Conservation (phyloP, 345 rosid species). For the Brassica rapa region DNA sequence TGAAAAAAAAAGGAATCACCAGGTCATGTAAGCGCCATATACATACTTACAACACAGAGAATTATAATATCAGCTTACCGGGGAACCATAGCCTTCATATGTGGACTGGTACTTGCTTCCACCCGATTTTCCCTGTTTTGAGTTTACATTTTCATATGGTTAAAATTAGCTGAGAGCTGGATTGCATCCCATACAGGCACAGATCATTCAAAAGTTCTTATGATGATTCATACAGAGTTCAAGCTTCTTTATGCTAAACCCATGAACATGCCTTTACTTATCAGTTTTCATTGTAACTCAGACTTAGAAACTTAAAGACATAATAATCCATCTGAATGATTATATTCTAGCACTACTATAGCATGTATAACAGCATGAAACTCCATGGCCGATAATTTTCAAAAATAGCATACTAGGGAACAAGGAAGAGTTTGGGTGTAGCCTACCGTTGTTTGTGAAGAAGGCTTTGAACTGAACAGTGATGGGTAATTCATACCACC, state of each 20-base stretch:
- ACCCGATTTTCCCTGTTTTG: conserved; percentile 58
- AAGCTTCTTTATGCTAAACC: conserved; percentile 20
- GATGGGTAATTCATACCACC: conserved; percentile 99
- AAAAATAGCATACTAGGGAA: conserved; percentile 14
- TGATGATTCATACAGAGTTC: background rate
- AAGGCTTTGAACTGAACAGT: conserved; percentile 84
- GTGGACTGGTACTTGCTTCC: conserved; percentile 61
- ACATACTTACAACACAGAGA: background rate
- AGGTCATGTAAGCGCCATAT: background rate
- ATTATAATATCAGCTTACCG: conserved; percentile 48
- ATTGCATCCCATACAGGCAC: conserved; percentile 6
- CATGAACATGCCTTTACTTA: conserved; percentile 16
- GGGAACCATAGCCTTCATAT: conserved; percentile 70
- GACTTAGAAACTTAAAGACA: background rate
- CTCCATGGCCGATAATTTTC: conserved; percentile 8
- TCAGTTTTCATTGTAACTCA: background rate
- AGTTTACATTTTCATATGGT: conserved; percentile 12
- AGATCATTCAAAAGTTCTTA: conserved; percentile 1
- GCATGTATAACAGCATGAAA: conserved; percentile 8
- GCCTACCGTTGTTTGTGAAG: conserved; percentile 66
- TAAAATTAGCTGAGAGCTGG: conserved; percentile 2
- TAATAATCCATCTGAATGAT: background rate
- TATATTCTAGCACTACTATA: conserved; percentile 11
- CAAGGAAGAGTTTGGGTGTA: conserved; percentile 18
- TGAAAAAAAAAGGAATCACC: conserved; percentile 35